Evolutionary conservation across 306 rosid genomes (phyloP).

Genomic region (Chamaecrista fasciculata): DNA sequence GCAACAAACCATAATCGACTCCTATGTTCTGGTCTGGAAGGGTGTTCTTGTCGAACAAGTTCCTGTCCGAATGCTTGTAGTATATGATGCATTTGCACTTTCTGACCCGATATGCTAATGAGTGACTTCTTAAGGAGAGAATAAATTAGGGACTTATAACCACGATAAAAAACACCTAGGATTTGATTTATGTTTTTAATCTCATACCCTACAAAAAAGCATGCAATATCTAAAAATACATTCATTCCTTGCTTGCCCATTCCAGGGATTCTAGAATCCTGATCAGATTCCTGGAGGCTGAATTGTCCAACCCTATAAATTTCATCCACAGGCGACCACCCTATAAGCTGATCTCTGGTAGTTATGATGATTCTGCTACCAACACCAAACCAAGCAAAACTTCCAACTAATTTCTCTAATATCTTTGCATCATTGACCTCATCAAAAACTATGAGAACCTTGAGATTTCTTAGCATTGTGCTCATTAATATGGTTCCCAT

Average conservation of each 20-base stretch:
- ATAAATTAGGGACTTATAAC: neutral
- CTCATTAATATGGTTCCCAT: too few species aligned
- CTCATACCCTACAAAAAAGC: accelerated
- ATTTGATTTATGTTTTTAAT: neutral
- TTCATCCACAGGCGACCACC: neutral
- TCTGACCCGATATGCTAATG: accelerated
- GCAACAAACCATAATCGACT: neutral
- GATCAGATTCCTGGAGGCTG: too few species aligned
- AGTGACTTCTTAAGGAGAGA: constrained; percentile 33
- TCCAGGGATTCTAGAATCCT: too few species aligned
- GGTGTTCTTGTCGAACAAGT: neutral
- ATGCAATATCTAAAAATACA: constrained; percentile 33
- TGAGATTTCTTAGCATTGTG: too few species aligned
- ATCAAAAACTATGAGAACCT: too few species aligned
- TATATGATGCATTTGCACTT: neutral
- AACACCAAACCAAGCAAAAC: neutral
- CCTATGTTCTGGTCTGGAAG: neutral
- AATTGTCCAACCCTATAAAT: too few species aligned
- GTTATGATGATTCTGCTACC: constrained; percentile 26
- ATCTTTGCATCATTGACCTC: too few species aligned
- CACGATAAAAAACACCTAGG: neutral
- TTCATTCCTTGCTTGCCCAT: neutral
- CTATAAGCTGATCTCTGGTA: constrained; percentile 15
- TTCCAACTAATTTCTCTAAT: neutral
- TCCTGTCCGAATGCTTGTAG: neutral